phyloP scores from a whole-genome alignment of 1,284 basidiomycete genomes.

The Xanthoconium separans region DNA sequence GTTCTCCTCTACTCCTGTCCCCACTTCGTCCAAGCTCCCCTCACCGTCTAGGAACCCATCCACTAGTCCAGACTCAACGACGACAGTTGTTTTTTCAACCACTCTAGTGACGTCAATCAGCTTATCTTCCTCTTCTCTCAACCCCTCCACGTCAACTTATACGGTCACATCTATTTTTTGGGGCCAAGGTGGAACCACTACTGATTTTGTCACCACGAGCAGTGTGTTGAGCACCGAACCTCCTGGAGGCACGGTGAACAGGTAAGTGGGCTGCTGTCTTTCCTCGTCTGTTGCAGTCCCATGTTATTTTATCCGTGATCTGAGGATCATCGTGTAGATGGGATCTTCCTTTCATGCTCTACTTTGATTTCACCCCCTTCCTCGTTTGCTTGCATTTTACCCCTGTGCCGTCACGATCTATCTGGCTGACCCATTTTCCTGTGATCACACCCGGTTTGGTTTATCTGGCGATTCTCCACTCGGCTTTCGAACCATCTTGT shows the following conservation, averaged over 20 bases:
- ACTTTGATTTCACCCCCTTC: slow-evolving; percentile 2
- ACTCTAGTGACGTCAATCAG: slow-evolving; percentile 11
- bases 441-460: slow-evolving; percentile 11
- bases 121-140: not conserved
- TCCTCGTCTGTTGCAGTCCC: not conserved
- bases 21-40: not conserved
- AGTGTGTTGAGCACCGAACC: slow-evolving; percentile 24
- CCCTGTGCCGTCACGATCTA: slow-evolving; percentile 17
- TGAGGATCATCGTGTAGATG: slow-evolving; percentile 11
- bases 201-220: slow-evolving; percentile 24
- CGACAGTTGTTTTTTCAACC: slow-evolving; percentile 14
- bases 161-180: slow-evolving; percentile 22
- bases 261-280: slow-evolving; percentile 18
- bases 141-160: slow-evolving; percentile 18
- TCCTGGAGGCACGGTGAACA: slow-evolving; percentile 1
- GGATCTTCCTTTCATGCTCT: slow-evolving; percentile 1
- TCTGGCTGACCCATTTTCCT: slow-evolving; percentile 23
- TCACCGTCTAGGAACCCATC: not conserved
- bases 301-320: slow-evolving; percentile 5
- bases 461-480: slow-evolving; percentile 12
- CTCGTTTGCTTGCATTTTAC: slow-evolving; percentile 10
- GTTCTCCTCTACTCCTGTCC: not conserved
- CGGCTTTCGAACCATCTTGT: slow-evolving; percentile 5
- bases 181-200: slow-evolving; percentile 14
- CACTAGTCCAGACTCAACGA: not conserved